Conservation (phyloP, 1,139 yeast genomes). For the Lodderomyces parapsilosis region DNA sequence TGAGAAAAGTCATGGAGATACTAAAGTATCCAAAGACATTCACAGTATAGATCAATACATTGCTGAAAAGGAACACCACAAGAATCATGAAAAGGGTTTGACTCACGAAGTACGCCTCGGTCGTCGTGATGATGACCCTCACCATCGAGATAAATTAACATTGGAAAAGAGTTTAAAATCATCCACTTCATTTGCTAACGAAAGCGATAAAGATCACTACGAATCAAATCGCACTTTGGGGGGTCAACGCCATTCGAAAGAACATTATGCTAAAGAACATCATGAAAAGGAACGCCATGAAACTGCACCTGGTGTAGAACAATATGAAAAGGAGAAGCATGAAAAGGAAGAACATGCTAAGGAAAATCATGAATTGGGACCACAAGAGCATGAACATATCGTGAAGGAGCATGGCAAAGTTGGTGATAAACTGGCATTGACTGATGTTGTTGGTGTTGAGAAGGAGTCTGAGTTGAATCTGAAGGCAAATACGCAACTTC, state of each 20-base stretch:
- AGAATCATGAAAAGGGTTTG: neutral
- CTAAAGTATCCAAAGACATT: neutral
- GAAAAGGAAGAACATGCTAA: constrained; percentile 4
- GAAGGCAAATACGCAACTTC: neutral
- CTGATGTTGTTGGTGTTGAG: neutral
- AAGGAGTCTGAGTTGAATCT: neutral
- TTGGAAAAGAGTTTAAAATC: neutral
- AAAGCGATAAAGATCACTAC: constrained; percentile 2
- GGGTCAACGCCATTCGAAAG: constrained; percentile 3
- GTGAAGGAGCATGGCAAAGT: constrained; percentile 4
- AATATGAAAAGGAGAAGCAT: constrained; percentile 4
- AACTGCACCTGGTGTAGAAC: constrained; percentile 1
- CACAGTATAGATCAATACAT: neutral
- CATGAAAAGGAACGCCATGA: constrained; percentile 5
- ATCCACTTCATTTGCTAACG: neutral
- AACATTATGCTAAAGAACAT: constrained; percentile 4
- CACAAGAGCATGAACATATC: constrained; percentile 1
- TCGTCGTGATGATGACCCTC: neutral
- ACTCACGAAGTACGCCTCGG: neutral
- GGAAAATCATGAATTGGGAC: constrained; percentile 4
- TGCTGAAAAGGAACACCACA: constrained; percentile 1
- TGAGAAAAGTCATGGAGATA: neutral
- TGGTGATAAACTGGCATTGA: neutral
- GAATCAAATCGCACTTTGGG: constrained; percentile 2
- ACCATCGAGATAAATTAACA: neutral